These are phyloP conservation scores for Mycena maculata DNA, from an alignment of 768 basidiomycete genomes.

Conservation along the genomic window DNA sequence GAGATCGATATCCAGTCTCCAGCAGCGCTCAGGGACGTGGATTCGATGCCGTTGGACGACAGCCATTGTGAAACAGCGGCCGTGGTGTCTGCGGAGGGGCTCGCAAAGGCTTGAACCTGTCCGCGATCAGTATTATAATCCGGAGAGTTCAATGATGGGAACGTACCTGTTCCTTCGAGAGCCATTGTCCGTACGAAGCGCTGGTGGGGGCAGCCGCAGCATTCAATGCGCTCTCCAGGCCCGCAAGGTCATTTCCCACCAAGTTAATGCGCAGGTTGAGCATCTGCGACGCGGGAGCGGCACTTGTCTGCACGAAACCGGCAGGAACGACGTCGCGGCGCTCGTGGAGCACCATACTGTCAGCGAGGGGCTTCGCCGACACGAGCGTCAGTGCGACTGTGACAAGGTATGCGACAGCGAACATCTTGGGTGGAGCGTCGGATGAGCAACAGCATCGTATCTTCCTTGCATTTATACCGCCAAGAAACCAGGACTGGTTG, in stretches of 20 bases:
- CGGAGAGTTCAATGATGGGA: background rate
- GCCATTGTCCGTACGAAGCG: slow-evolving; percentile 44
- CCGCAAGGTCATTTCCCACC: slow-evolving; percentile 44
- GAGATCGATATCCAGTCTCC: slow-evolving; percentile 42
- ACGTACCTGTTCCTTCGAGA: slow-evolving; percentile 47
- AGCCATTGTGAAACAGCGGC: slow-evolving; percentile 39
- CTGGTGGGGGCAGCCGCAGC: slow-evolving; percentile 46
- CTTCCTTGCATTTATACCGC: slow-evolving; percentile 18
- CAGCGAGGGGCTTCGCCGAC: slow-evolving; percentile 30
- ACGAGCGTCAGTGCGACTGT: slow-evolving; percentile 26
- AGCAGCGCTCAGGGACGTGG: slow-evolving; percentile 33
- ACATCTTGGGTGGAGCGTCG: slow-evolving; percentile 20
- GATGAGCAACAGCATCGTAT: background rate
- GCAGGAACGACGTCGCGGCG: slow-evolving; percentile 36
- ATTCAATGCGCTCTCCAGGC: slow-evolving; percentile 46
- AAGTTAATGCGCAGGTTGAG: slow-evolving; percentile 49
- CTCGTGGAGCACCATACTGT: slow-evolving; percentile 36
- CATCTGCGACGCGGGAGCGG: slow-evolving; percentile 34
- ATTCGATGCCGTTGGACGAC: slow-evolving; percentile 35
- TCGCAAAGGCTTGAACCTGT: slow-evolving; percentile 28
- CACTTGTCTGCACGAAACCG: slow-evolving; percentile 38
- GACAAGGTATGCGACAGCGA: slow-evolving; percentile 29
- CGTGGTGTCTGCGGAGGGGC: slow-evolving; percentile 26
- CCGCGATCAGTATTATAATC: background rate
- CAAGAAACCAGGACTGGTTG: background rate